phyloP scores from a whole-genome alignment of 148 eudicot species.

The Simmondsia chinensis region DNA sequence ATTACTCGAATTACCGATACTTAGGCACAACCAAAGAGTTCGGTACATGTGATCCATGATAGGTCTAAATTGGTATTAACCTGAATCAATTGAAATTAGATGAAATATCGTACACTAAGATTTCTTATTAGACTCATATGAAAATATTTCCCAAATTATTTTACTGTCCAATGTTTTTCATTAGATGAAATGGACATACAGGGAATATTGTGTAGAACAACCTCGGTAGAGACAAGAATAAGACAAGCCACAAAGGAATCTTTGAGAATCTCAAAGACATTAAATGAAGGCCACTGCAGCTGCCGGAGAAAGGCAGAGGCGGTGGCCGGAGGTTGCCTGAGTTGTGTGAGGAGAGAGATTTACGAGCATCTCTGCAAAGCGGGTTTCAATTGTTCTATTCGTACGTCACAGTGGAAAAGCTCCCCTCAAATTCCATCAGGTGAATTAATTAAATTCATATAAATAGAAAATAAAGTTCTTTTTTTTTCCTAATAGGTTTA shows the following conservation, averaged over 20 bases:
- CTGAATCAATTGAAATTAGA: too few relatives aligned
- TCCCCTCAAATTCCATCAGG: constrained; percentile 20
- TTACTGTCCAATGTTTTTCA: too few relatives aligned
- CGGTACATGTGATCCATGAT: too few relatives aligned
- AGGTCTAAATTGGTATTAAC: too few relatives aligned
- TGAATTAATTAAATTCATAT: too few relatives aligned
- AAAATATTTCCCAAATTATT: too few relatives aligned
- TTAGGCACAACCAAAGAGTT: too few relatives aligned
- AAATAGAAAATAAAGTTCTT: too few relatives aligned
- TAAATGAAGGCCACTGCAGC: background rate
- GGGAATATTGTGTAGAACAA: constrained; percentile 16
- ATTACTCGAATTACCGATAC: too few relatives aligned
- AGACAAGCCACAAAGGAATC: constrained; percentile 22
- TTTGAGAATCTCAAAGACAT: constrained; percentile 2
- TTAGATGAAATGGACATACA: background rate
- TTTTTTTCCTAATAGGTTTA: too few relatives aligned
- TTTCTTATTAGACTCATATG: too few relatives aligned
- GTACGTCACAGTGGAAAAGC: constrained; percentile 26
- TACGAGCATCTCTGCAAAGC: constrained; percentile 6
- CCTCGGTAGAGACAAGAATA: constrained; percentile 15
- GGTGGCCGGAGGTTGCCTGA: constrained; percentile 6
- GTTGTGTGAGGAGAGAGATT: constrained; percentile 15
- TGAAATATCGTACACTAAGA: too few relatives aligned
- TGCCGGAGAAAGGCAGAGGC: constrained; percentile 10
- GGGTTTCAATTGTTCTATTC: constrained; percentile 16